These are phyloP conservation scores for Oxyria digyna DNA, from an alignment of 148 eudicot genomes.

Conservation along the genomic window DNA sequence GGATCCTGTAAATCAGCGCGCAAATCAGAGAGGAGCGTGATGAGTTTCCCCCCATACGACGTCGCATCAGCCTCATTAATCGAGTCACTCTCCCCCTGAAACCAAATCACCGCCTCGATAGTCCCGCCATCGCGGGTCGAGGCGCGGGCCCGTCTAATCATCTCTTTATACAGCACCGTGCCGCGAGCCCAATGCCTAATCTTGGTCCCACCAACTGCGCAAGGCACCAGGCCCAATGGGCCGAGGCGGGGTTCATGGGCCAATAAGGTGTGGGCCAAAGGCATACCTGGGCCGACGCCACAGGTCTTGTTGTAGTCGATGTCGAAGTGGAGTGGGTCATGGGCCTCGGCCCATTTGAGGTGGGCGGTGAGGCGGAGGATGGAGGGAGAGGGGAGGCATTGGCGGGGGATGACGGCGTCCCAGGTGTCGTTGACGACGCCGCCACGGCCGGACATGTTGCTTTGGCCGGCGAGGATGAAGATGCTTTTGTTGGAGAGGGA, in stretches of 20 bases:
- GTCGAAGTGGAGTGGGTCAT: constrained; percentile 52
- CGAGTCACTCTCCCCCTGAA: constrained; percentile 69
- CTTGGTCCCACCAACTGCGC: constrained; percentile 62
- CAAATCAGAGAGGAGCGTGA: constrained; percentile 28
- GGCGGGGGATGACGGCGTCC: constrained; percentile 37
- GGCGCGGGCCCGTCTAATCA: constrained; percentile 26
- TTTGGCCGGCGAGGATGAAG: constrained; percentile 68
- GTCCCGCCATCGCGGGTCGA: constrained; percentile 16
- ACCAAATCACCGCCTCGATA: constrained; percentile 50
- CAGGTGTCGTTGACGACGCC: constrained; percentile 43
- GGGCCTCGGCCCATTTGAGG: constrained; percentile 41
- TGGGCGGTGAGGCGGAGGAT: constrained; percentile 34
- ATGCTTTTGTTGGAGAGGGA: constrained; percentile 11
- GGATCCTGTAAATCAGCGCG: constrained; percentile 38
- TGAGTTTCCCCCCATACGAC: constrained; percentile 34
- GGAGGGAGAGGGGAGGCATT: constrained; percentile 17
- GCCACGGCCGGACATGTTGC: constrained; percentile 91
- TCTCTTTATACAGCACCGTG: constrained; percentile 23
- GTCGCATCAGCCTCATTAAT: constrained; percentile 25
- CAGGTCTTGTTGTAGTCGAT: constrained; percentile 39
- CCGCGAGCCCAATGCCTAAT: constrained; percentile 56
- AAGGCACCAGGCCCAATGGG: constrained; percentile 59
- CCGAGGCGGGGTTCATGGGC: constrained; percentile 27
- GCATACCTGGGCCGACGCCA: constrained; percentile 64
- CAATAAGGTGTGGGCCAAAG: constrained; percentile 31